A percentile compares a stretch with the other conserved stretches of the same genome.
Evolutionary conservation across 139 green algal genomes (phyloP).

Genomic region (Chlamydomonas applanata): DNA sequence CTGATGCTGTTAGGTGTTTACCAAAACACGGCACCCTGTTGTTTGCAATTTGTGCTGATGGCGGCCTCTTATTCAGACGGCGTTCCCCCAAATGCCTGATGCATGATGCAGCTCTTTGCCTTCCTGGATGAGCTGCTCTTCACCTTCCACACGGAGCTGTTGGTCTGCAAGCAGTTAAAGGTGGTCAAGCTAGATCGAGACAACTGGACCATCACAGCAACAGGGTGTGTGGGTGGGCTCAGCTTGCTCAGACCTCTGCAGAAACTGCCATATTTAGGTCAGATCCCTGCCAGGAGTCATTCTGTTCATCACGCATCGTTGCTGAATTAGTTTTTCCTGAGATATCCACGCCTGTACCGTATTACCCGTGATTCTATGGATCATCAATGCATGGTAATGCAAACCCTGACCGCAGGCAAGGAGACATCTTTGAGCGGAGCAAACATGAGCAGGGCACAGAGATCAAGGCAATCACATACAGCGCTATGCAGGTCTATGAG

Average conservation of each 20-base stretch:
- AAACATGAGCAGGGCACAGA: slow-evolving; percentile 73
- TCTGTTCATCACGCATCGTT: too few relatives aligned
- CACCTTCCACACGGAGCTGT: slow-evolving; percentile 68
- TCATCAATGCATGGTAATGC: too few relatives aligned
- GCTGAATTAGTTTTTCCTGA: too few relatives aligned
- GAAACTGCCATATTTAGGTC: too few relatives aligned
- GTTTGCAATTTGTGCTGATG: too few relatives aligned
- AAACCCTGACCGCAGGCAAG: slow-evolving; percentile 17
- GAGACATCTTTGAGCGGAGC: slow-evolving; percentile 64
- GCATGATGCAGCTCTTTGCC: slow-evolving; percentile 62
- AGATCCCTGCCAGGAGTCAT: too few relatives aligned
- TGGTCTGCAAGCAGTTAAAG: slow-evolving; percentile 52
- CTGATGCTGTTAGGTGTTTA: too few relatives aligned
- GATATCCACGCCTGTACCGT: too few relatives aligned
- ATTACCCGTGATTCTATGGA: too few relatives aligned
- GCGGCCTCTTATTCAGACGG: too few relatives aligned
- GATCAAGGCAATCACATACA: slow-evolving; percentile 91
- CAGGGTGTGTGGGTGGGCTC: slow-evolving; percentile 30
- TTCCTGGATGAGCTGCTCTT: slow-evolving; percentile 90
- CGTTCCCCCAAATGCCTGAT: too few relatives aligned
- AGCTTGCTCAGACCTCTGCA: not conserved
- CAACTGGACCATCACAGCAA: slow-evolving; percentile 41
- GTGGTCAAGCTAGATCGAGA: slow-evolving; percentile 57
- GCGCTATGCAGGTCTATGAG: slow-evolving; percentile 79
- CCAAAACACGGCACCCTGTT: too few relatives aligned